A percentile compares a stretch with the other conserved stretches of the same genome.
phyloP scores from a whole-genome alignment of 1,284 basidiomycete genomes.

The Volvariella volvacea region DNA sequence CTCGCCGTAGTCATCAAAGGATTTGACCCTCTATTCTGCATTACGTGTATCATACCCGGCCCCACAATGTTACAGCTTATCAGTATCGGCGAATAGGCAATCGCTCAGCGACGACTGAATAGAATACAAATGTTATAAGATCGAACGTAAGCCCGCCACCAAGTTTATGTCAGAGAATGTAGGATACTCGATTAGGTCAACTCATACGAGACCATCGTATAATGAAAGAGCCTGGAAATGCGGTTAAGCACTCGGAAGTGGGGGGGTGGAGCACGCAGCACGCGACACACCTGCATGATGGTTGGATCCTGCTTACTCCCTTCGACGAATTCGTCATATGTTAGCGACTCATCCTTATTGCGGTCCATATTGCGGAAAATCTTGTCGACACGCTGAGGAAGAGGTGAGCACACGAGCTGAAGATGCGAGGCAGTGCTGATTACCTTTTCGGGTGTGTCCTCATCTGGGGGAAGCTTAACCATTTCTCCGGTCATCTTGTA shows the following conservation, averaged over 20 bases:
- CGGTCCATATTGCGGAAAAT: constrained; percentile 93
- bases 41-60: no score
- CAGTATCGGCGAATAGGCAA: no score
- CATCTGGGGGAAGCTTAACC: constrained; percentile 96
- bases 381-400: constrained; percentile 84
- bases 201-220: constrained; percentile 69
- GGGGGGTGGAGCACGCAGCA: constrained; percentile 7
- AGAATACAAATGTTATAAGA: no score
- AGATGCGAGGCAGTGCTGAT: constrained; percentile 12
- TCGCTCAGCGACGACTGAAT: no score
- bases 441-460: constrained; percentile 99
- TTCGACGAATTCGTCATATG: constrained; percentile 94
- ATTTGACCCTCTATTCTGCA: not conserved
- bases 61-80: no score
- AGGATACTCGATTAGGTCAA: no score
- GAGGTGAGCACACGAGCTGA: constrained; percentile 2
- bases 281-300: constrained; percentile 76
- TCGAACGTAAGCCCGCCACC: no score
- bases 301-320: constrained; percentile 97
- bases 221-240: constrained; percentile 59
- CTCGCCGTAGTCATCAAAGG: constrained; percentile 10
- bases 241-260: not conserved
- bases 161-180: no score
- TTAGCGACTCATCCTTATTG: constrained; percentile 84
- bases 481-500: constrained; percentile 99